Base-by-base conservation (phyloP, 2,329 filamentous ascomycete genomes). In the Aspergillus sp. region DNA sequence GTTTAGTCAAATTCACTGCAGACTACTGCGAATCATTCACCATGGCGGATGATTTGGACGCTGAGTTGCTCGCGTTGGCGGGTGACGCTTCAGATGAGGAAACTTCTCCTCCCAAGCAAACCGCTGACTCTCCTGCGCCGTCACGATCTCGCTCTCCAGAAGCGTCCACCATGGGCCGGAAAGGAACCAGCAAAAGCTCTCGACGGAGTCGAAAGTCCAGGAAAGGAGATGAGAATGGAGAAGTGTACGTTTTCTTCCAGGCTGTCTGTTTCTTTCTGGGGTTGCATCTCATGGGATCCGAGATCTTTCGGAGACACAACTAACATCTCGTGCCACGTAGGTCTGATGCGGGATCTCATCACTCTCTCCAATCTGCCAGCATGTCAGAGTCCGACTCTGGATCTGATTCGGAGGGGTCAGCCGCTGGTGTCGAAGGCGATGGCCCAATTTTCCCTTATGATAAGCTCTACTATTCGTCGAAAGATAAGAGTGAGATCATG, bases 341-440 rank as follows among this genome's bases (percentile, higher is more conserved):
- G 47, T 90, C 85, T 19, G 85, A 83, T 26, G 73, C 76, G 9
- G 81, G 19, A 19, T 19, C 19, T 19, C 19, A 19, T 19, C 19
- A 62, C 42, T 85, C 85, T 12, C 84, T 88, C 4, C 79, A 84
- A 59, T 94, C 89, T 7, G 89, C 83, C 26, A 85, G 87, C 26
- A 94, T 95, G 88, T 88, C 91, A 50, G 87, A 93, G 65, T 93
- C 86, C 41, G 85, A 88, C 54, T 87, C 86, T 26, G 85, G 87
- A 52, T 80, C 78, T 26, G 85, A 87, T 53, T 80, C 78, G 27
- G 83, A 86, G 54, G 72, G 75, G 48, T 69, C 76, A 46, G 71
- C 77, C 44, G 59, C 60, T 29, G 19, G 19, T 19, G 69, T 69
- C 46, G 70, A 61, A 27, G 68, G 70, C 36, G 67, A 72, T 44